These are phyloP conservation scores for Candida qinlingensis DNA, from an alignment of 805 yeast genomes.

Conservation along the genomic window DNA sequence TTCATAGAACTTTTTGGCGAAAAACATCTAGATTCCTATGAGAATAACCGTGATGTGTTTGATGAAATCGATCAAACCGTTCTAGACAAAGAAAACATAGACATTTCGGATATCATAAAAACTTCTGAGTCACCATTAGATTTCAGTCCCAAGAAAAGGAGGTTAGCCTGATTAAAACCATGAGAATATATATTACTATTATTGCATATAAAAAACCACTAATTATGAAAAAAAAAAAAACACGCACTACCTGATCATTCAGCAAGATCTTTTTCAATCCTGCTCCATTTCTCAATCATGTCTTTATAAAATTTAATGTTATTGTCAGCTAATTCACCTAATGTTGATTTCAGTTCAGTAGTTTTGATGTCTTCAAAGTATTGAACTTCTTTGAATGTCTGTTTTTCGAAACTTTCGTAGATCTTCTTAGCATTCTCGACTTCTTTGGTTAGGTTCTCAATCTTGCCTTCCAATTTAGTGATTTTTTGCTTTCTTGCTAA, in stretches of 20 bases:
- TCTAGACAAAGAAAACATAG: conserved; percentile 13
- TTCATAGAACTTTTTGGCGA: conserved; percentile 41
- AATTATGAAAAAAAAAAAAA: not conserved
- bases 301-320: conserved; percentile 69
- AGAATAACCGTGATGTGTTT: conserved; percentile 14
- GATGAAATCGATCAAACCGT: conserved; percentile 13
- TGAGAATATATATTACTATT: not conserved
- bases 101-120: conserved; percentile 20
- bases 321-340: conserved; percentile 68
- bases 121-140: not conserved
- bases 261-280: conserved; percentile 37
- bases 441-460: conserved; percentile 44
- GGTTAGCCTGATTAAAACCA: not conserved
- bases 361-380: conserved; percentile 79
- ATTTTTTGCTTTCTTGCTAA: conserved; percentile 47
- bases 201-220: not conserved
- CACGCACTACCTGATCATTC: conserved; percentile 9
- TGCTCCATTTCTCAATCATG: conserved; percentile 67
- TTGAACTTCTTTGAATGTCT: conserved; percentile 49
- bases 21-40: conserved; percentile 7
- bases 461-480: conserved; percentile 42
- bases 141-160: conserved; percentile 4
- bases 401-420: conserved; percentile 50
- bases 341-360: conserved; percentile 65
- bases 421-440: conserved; percentile 44